Base-by-base conservation (phyloP, 345 rosid genomes). In the Syzygium oleosum region DNA sequence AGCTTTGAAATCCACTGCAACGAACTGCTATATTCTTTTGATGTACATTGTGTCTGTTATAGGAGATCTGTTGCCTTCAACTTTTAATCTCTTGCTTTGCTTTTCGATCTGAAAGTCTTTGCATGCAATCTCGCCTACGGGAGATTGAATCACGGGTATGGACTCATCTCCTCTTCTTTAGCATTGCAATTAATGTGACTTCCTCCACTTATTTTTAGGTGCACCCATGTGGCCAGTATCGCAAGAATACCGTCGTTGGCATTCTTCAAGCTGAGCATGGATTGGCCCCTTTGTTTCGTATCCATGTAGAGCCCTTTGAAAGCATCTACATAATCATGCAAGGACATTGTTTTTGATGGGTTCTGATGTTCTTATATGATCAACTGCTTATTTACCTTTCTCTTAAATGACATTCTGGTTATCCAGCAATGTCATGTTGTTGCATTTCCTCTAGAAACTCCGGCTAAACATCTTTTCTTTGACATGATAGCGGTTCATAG, bases 221-320 rank as follows among this genome's bases (percentile, higher is more conserved):
- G 86, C 99, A 98, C 92, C 99, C 98, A 21, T 98, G 99, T 92
- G 99, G 99, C 85, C 98, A 98, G 86, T 98, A 98, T 87, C 97
- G 99, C 56, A 98, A 96, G 94, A 98, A 98, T 92, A 98, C 98
- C 4, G 92, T 98, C 85, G 95, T 98, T 87, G 99, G 99, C 88
- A 94, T 98, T 91, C 99, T 98, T 90, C 94, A 96, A 88, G 99
- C 99, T 34, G 99, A 98, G 91, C 92, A 95, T 91, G 95, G 89
- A 83, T 86, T 96, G 88, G 94, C 95, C 54, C 93, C 98, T 90
- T 88, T 98, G 58, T 95, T 95, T 93, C 97, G 99, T 98, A 96
- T 97, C 99, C 99, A 16, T 21, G 80, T 10, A 73, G 80, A 73
- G 80, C 49, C 80, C 80, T 34, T 73, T 73, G 49, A 73, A 73